Percentiles rank a stretch among this genome's conserved stretches.
Evolutionary conservation across 495 filamentous ascomycete species (phyloP).

Genomic region (Chaetomium tenue): DNA sequence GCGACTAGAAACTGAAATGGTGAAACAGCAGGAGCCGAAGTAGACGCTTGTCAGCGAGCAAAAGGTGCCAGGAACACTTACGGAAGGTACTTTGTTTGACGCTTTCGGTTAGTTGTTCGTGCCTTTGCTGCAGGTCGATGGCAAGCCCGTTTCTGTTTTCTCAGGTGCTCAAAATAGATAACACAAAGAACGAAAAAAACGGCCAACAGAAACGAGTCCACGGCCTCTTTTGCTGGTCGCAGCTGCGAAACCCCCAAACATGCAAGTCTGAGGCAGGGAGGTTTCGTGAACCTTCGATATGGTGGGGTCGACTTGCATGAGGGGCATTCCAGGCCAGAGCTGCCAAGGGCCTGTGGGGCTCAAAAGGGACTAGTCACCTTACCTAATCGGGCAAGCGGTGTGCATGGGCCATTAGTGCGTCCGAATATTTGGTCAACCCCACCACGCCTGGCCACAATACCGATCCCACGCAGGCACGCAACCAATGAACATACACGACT

Average conservation of each 20-base stretch:
- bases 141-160: constrained; percentile 2
- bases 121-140: neutral
- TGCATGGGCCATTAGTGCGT: neutral
- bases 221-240: constrained; percentile 2
- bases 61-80: neutral
- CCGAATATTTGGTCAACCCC: too few relatives aligned
- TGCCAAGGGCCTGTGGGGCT: neutral
- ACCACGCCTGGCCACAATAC: too few relatives aligned
- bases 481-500: too few relatives aligned
- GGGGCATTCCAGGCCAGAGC: constrained; percentile 10
- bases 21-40: neutral
- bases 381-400: neutral
- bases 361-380: neutral
- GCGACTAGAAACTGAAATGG: neutral
- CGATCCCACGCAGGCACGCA: too few relatives aligned
- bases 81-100: neutral
- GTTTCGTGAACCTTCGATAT: constrained; percentile 39
- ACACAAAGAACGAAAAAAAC: neutral
- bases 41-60: neutral
- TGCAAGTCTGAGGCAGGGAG: constrained; percentile 20
- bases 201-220: neutral
- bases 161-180: neutral
- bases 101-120: neutral
- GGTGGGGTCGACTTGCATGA: constrained; percentile 29
- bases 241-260: neutral